Conservation (phyloP, 148 eudicot species). For the Rhododendron williamsianum region DNA sequence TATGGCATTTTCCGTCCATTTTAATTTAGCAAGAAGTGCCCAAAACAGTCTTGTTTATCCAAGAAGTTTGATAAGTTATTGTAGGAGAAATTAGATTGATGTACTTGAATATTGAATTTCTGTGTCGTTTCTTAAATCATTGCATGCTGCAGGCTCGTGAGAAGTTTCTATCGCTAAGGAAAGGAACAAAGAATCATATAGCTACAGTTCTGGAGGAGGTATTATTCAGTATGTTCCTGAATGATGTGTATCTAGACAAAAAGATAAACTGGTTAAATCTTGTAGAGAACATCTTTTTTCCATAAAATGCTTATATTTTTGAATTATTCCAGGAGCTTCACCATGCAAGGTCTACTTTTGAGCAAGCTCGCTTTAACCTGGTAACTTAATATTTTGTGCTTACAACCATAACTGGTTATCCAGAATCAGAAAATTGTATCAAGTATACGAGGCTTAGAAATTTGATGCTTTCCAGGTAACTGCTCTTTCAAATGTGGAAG, state of each 20-base stretch:
- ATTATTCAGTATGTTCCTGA: constrained; percentile 15
- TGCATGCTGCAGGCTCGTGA: constrained; percentile 75
- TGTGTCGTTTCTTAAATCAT: not conserved
- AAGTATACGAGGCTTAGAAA: not conserved
- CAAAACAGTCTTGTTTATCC: not conserved
- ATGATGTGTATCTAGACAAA: not conserved
- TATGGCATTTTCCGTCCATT: not conserved
- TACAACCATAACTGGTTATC: not conserved
- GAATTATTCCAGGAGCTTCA: constrained; percentile 75
- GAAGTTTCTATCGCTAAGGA: constrained; percentile 80
- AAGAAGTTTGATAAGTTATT: not conserved
- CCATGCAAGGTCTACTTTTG: constrained; percentile 82
- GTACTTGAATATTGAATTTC: not conserved
- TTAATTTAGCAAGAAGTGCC: not conserved
- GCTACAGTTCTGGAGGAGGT: constrained; percentile 86
- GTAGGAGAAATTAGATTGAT: not conserved
- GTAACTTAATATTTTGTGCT: constrained; percentile 27
- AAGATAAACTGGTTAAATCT: constrained; percentile 11
- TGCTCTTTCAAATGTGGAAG: constrained; percentile 85
- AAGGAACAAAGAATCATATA: constrained; percentile 89
- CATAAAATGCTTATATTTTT: constrained; percentile 15
- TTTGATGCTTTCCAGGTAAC: constrained; percentile 42
- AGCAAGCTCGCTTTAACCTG: constrained; percentile 95
- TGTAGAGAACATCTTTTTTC: not conserved
- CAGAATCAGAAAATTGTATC: not conserved